phyloP scores from a whole-genome alignment of 202 grass and related monocot genomes.

The Saccharum hybrid region DNA sequence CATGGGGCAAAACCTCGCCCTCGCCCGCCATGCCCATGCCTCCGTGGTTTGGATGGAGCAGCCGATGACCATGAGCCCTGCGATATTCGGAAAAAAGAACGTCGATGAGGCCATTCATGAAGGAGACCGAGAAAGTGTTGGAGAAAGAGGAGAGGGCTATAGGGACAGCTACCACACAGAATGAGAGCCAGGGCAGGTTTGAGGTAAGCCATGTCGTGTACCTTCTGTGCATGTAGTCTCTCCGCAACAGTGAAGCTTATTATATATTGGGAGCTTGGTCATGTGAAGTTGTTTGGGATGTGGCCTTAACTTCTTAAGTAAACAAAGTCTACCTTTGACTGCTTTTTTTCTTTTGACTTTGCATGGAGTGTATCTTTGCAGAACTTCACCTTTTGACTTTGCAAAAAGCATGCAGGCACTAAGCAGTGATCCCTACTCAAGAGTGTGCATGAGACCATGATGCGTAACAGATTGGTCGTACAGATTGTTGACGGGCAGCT shows the following conservation, averaged over 20 bases:
- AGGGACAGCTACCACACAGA: slow-evolving; percentile 14
- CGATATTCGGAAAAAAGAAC: slow-evolving; percentile 1
- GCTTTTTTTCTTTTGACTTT: too few relatives aligned
- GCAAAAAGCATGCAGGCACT: too few relatives aligned
- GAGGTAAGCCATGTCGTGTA: slow-evolving; percentile 15
- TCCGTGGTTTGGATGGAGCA: neutral
- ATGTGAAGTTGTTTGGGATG: neutral
- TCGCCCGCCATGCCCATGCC: neutral
- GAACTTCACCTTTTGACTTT: neutral
- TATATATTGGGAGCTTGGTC: neutral
- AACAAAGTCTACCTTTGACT: too few relatives aligned
- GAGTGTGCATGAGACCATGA: neutral
- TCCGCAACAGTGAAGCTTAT: neutral
- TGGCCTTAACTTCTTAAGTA: too few relatives aligned
- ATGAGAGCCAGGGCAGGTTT: slow-evolving; percentile 39
- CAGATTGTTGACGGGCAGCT: too few relatives aligned
- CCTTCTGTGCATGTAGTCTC: neutral
- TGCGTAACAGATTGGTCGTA: too few relatives aligned
- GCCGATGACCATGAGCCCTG: slow-evolving; percentile 33
- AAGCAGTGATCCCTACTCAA: neutral
- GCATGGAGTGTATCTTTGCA: neutral
- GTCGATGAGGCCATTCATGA: neutral
- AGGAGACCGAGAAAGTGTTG: neutral
- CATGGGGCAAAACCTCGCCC: slow-evolving; percentile 15
- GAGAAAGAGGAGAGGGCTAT: neutral